A percentile compares a stretch with the other conserved stretches of the same genome.
Conservation (phyloP, 352 stramenopile species). For the Aphanomyces euteiches region DNA sequence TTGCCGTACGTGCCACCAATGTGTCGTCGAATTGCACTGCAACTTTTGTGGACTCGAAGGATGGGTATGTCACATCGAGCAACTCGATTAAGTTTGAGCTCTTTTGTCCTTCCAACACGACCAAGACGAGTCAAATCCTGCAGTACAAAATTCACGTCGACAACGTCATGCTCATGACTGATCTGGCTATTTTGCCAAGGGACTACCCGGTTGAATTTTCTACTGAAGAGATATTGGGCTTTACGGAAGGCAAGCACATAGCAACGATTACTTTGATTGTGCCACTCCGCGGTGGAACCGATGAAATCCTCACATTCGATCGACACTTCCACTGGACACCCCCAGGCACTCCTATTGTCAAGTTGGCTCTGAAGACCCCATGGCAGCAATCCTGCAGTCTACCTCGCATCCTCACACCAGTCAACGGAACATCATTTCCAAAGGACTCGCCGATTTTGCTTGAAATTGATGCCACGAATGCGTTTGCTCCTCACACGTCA, state of each 20-base stretch:
- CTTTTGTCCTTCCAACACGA: conserved; percentile 7
- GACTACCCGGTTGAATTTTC: background rate
- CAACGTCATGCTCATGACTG: conserved; percentile 16
- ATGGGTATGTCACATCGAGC: conserved; percentile 19
- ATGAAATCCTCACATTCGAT: background rate
- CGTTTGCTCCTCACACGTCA: background rate
- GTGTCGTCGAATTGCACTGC: conserved; percentile 26
- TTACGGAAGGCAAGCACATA: background rate
- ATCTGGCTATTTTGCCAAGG: conserved; percentile 17
- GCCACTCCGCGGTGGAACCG: conserved; percentile 9
- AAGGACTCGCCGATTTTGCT: background rate
- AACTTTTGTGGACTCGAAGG: background rate
- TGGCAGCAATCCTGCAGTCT: no score
- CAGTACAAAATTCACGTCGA: conserved; percentile 29
- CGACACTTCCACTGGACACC: background rate
- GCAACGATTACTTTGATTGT: background rate
- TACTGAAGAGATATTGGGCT: conserved; percentile 2
- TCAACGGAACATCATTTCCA: conserved; percentile 10
- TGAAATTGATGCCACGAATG: background rate
- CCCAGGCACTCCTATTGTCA: conserved; percentile 6
- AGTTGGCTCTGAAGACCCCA: background rate
- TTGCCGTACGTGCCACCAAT: conserved; percentile 11
- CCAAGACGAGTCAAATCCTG: conserved; percentile 6
- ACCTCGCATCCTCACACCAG: background rate
- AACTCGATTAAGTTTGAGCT: conserved; percentile 13